These are phyloP conservation scores for Metschnikowia gelsemii DNA, from an alignment of 805 yeast genomes.

Conservation along the genomic window DNA sequence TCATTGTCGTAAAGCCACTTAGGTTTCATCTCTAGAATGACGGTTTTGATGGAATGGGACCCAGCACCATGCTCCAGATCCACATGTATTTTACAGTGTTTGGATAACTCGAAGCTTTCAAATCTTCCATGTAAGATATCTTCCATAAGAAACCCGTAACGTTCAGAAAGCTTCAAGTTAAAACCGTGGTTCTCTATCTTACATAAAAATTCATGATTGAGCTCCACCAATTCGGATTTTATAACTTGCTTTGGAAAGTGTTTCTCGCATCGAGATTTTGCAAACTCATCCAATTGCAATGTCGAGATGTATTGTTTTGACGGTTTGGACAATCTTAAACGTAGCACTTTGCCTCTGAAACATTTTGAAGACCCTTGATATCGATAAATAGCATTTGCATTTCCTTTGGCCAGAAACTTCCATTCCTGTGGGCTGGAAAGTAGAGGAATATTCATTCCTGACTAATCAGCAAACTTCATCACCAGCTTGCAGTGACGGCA, in stretches of 20 bases:
- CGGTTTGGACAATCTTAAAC: constrained; percentile 36
- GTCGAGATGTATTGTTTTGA: constrained; percentile 39
- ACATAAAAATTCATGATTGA: constrained; percentile 32
- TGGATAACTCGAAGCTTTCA: constrained; percentile 29
- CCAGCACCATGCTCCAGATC: constrained; percentile 9
- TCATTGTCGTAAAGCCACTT: constrained; percentile 22
- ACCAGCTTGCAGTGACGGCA: no score
- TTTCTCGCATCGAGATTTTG: constrained; percentile 34
- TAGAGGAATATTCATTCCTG: constrained; percentile 2
- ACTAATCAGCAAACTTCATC: no score
- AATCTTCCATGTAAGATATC: constrained; percentile 39
- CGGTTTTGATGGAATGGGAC: background rate
- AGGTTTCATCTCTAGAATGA: constrained; percentile 20
- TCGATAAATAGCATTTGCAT: constrained; percentile 48
- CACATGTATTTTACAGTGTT: constrained; percentile 35
- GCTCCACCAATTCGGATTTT: constrained; percentile 32
- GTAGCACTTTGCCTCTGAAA: constrained; percentile 37
- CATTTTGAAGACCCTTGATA: constrained; percentile 38
- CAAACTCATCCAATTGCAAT: constrained; percentile 41
- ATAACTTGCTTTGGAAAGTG: constrained; percentile 31
- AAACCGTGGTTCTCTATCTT: constrained; percentile 28
- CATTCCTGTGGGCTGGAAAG: constrained; percentile 31
- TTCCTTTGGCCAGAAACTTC: constrained; percentile 46
- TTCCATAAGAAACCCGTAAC: constrained; percentile 45
- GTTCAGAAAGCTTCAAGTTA: constrained; percentile 37